These are phyloP conservation scores for Melanogaster broomeanus DNA, from an alignment of 768 basidiomycete genomes.

Conservation along the genomic window DNA sequence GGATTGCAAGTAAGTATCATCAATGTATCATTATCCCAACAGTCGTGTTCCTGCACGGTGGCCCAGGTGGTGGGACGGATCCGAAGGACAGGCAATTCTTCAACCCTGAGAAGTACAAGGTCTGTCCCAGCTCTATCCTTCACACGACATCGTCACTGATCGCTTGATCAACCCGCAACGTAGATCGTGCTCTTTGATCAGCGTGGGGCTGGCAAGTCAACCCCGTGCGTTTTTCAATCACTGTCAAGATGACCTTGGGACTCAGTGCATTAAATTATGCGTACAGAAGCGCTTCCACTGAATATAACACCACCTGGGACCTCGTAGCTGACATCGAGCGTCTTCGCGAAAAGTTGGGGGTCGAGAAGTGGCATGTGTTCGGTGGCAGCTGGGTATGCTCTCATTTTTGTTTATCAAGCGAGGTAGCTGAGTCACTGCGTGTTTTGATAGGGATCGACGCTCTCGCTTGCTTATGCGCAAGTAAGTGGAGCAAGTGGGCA, in stretches of 20 bases:
- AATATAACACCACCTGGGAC: constrained; percentile 94
- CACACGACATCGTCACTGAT: background rate
- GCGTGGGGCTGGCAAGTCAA: constrained; percentile 85
- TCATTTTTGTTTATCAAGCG: background rate
- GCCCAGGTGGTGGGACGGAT: constrained; percentile 79
- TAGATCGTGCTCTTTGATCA: constrained; percentile 91
- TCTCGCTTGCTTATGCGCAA: constrained; percentile 85
- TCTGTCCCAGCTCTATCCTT: constrained; percentile 20
- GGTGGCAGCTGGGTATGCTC: constrained; percentile 87
- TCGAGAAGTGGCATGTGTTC: constrained; percentile 93
- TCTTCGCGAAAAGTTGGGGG: constrained; percentile 68
- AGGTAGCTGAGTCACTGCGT: background rate
- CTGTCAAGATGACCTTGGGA: background rate
- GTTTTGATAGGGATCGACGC: constrained; percentile 70
- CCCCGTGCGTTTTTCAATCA: constrained; percentile 54
- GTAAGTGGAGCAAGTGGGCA: constrained; percentile 33
- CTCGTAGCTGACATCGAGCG: constrained; percentile 89
- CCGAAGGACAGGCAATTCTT: constrained; percentile 75
- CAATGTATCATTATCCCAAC: constrained; percentile 1
- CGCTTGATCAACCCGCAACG: background rate
- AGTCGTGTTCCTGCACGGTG: constrained; percentile 86
- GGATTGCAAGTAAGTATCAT: background rate
- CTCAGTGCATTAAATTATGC: constrained; percentile 5
- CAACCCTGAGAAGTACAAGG: constrained; percentile 85
- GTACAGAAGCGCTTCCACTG: constrained; percentile 67